Evolutionary conservation across 2,329 filamentous ascomycete genomes (phyloP).

Genomic region (Hortaea sp.): DNA sequence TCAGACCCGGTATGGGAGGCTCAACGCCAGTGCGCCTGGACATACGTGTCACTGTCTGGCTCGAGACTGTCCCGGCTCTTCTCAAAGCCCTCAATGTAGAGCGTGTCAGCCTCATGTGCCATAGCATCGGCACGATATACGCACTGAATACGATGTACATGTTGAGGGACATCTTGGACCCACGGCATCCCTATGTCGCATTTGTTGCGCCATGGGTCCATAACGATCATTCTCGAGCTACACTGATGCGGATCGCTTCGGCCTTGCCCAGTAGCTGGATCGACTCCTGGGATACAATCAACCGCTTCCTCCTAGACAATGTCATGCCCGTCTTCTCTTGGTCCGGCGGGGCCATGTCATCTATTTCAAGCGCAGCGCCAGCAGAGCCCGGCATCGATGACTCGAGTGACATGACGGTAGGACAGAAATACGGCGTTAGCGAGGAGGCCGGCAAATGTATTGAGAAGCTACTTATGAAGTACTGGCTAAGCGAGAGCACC

Average conservation of each 20-base stretch:
- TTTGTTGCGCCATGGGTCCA: constrained; percentile 36
- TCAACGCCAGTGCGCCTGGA: constrained; percentile 30
- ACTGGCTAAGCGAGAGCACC: constrained; percentile 21
- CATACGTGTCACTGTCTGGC: constrained; percentile 29
- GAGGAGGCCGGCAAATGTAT: constrained; percentile 14
- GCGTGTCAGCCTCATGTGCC: constrained; percentile 31
- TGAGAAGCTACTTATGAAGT: constrained; percentile 14
- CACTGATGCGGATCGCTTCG: constrained; percentile 14
- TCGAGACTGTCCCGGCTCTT: constrained; percentile 32
- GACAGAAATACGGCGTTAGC: constrained; percentile 17
- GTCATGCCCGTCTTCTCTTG: constrained; percentile 21
- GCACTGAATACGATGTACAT: constrained; percentile 32
- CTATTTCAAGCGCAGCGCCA: constrained; percentile 11
- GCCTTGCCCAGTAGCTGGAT: constrained; percentile 22
- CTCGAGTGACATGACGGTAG: constrained; percentile 8
- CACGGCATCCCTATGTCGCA: constrained; percentile 19
- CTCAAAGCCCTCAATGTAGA: constrained; percentile 27
- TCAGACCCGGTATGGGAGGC: constrained; percentile 35
- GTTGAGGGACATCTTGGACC: constrained; percentile 25
- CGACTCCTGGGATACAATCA: constrained; percentile 22
- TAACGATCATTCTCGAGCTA: constrained; percentile 26
- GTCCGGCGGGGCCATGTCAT: constrained; percentile 21
- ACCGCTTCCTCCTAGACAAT: constrained; percentile 22
- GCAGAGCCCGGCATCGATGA: constrained; percentile 1
- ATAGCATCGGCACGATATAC: constrained; percentile 35